Percentiles rank a stretch among this genome's conserved stretches.
Evolutionary conservation across 2,329 filamentous ascomycete species (phyloP).

Genomic region (Dactylellina cionopaga): DNA sequence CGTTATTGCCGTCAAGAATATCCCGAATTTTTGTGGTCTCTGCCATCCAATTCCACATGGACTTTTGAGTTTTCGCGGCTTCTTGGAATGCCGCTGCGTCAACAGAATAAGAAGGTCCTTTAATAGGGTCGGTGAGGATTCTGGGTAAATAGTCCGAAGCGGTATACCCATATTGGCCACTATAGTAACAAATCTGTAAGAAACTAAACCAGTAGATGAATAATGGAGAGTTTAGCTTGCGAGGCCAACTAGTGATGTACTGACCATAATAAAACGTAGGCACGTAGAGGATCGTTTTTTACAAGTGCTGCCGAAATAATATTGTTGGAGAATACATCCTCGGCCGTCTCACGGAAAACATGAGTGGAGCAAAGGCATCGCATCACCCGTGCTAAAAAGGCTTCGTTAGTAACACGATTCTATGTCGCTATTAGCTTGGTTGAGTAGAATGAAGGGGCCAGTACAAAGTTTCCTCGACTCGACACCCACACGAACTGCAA

Average conservation of each 20-base stretch:
- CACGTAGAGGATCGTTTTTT: conserved; percentile 59
- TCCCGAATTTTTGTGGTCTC: conserved; percentile 57
- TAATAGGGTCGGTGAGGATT: conserved; percentile 56
- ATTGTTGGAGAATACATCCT: conserved; percentile 60
- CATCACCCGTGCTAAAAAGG: conserved; percentile 59
- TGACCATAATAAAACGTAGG: conserved; percentile 60
- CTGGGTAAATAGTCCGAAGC: conserved; percentile 59
- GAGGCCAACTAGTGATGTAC: too few species aligned
- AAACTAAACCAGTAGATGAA: too few species aligned
- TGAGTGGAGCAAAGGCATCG: conserved; percentile 60
- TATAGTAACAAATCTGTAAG: conserved; percentile 46
- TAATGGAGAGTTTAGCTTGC: too few species aligned
- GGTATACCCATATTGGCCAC: conserved; percentile 59
- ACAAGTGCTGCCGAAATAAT: conserved; percentile 59
- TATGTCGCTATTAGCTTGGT: too few species aligned
- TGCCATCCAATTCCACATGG: conserved; percentile 61
- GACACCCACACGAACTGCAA: conserved; percentile 57
- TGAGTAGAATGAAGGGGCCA: conserved; percentile 1
- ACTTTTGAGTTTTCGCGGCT: conserved; percentile 57
- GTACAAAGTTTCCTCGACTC: conserved; percentile 59
- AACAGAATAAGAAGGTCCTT: conserved; percentile 58
- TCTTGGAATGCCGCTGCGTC: conserved; percentile 59
- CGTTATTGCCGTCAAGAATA: conserved; percentile 30
- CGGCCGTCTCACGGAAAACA: conserved; percentile 58
- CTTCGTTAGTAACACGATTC: neutral